Percentiles rank a stretch among this genome's conserved stretches.
Conservation (phyloP, 2,329 filamentous ascomycete species). For the Trichoderma sp. region DNA sequence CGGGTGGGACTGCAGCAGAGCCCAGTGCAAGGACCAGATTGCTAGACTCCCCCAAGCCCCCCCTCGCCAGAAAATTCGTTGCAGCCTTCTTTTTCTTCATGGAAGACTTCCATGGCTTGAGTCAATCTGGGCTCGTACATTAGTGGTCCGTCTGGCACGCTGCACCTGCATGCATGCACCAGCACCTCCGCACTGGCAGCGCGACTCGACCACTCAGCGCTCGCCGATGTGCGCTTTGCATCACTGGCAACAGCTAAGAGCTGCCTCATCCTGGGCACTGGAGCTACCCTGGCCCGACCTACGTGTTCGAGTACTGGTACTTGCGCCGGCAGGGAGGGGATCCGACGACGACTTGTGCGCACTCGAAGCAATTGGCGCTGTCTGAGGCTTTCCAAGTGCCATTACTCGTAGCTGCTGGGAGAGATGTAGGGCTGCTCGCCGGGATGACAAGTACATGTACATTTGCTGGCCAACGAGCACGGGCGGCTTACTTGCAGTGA, state of each 20-base stretch:
- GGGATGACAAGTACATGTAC: not conserved
- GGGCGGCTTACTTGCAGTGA: not conserved
- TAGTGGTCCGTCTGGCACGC: slow-evolving; percentile 16
- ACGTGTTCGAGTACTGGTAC: not conserved
- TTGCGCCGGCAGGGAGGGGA: not conserved
- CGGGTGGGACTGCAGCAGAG: not conserved
- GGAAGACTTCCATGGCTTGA: slow-evolving; percentile 18
- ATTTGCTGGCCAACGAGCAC: not conserved
- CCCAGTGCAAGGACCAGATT: not conserved
- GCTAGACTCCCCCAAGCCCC: not conserved
- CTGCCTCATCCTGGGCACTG: not conserved
- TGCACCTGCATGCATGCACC: slow-evolving; percentile 9
- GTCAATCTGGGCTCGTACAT: slow-evolving; percentile 15
- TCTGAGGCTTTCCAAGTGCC: not conserved
- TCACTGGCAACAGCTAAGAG: not conserved
- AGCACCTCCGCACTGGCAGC: slow-evolving; percentile 3
- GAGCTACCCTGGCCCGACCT: slow-evolving; percentile 9
- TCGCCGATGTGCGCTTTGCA: slow-evolving; percentile 6
- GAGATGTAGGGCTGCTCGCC: not conserved
- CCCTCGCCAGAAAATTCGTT: slow-evolving; percentile 7
- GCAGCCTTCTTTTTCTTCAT: slow-evolving; percentile 22
- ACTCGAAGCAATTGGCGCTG: not conserved
- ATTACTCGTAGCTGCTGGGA: not conserved
- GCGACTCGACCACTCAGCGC: slow-evolving; percentile 3
- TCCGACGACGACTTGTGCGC: not conserved